Evolutionary conservation across 257 asterid species (phyloP), one percentile per base, ranked within the genome.

Genomic region (Oldenlandia corymbosa): DNA sequence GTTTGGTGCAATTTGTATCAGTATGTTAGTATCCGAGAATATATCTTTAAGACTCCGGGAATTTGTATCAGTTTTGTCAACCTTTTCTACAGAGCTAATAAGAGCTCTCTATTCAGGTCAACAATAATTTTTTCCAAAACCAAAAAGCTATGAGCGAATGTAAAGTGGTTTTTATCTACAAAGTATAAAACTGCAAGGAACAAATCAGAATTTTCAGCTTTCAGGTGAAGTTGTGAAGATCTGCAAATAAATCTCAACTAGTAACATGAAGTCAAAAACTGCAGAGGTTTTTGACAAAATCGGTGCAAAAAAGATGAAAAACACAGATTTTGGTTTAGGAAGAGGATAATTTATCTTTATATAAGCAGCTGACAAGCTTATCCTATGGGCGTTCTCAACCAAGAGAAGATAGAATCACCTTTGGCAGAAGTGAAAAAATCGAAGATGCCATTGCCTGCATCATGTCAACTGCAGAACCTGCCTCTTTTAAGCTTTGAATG

Each of bases 371-470:
- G 3, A 9, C 2, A 9, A 21, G 41, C 26, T 41, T 14, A 8
- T 20, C 20, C 8, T 26, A 24, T 26, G 54, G 57, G 18, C 39
- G 20, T 54, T 10, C n/a, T 20, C 37, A 13, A 7, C 10, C 43
- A 34, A 46, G 62, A 26, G 62, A 62, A 50, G 23, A 42, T 63
- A 66, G 64, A n/a, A 59, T 67, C 86, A 88, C 97, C 89, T 60
- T 74, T 28, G 89, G 88, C 55, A 84, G 79, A 73, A 84, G 80
- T 48, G 71, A 74, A 70, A 69, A 31, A 26, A 83, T 49, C 0
- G 96, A 86, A 68, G 87, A 65, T 52, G 81, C 65, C 90, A 86
- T 80, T 60, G 94, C 76, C 43, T 91, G 91, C 90, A 88, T 83
- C 32, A 84, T 83, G 68, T 87, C 90, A 55, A 83, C 84, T 14